Base-by-base conservation (phyloP, 305 asterid genomes). In the Fraxinus angustifolia region DNA sequence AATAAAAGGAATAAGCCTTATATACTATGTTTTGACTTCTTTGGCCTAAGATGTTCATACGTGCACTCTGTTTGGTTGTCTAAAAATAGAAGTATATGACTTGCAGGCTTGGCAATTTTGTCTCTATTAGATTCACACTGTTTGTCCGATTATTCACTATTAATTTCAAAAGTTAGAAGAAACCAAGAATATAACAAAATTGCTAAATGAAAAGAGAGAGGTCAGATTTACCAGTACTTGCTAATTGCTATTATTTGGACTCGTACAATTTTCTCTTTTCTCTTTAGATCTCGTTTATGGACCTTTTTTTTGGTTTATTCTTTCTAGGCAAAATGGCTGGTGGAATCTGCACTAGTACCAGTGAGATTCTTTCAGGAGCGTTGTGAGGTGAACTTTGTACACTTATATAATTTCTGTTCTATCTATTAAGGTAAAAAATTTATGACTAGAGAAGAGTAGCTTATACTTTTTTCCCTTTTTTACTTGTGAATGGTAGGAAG, bases 351-450 rank as follows among this genome's bases (percentile, higher is more conserved):
- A 16, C 76, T 96, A 83, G 98, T 93, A 78, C 99, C 99, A 26
- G 87, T 94, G 81, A 91, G 99, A 83, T 91, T 85, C 85, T 94
- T 96, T 81, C 99, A 93, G 90, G 99, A 96, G 92, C 98, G 98
- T 16, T 94, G 95, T 81, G 99, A 96, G 92, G 99, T 94, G 76
- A 80, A 78, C 78, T 78, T 80, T 31, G 30, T 71, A 81, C 80
- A 5, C 35, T 40, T 28, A 53, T 62, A 73, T 71, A 75, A 42
- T 50, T 75, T 81, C 76, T 53, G 76, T 56, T 31, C 14, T 73
- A 45, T 65, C 2, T 76, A 6, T 79, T 76, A 17, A 65, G 67
- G 48, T 67, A 23, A 31, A 77, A 62, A 77, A 17, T 23, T 68
- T 40, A 36, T 76, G 10, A 48, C 23, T 45, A 65, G 58, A 26